phyloP scores from a whole-genome alignment of 2,329 filamentous ascomycete genomes.

The Aspergillus quadricinctus region DNA sequence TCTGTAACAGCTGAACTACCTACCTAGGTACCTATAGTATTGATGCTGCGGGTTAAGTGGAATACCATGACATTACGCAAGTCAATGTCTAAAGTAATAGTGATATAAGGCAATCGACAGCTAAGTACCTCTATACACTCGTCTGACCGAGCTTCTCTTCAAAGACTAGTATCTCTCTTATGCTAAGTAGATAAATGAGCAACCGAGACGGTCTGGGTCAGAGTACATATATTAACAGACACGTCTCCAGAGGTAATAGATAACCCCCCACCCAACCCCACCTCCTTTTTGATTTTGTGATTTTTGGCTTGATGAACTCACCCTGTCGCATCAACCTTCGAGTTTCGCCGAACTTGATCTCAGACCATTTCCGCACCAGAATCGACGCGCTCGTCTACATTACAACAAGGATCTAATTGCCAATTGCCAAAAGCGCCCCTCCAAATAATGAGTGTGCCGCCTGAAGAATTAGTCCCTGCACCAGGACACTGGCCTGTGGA shows the following conservation, averaged over 20 bases:
- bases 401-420: not conserved
- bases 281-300: not conserved
- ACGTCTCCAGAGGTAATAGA: not conserved
- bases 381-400: not conserved
- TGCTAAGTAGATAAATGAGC: too few species aligned
- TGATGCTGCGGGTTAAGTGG: too few species aligned
- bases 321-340: not conserved
- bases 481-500: constrained; percentile 61
- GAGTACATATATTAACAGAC: too few species aligned
- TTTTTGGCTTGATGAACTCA: not conserved
- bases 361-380: not conserved
- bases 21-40: not conserved
- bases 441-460: constrained; percentile 12
- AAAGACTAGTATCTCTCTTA: too few species aligned
- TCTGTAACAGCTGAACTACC: too few species aligned
- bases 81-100: too few species aligned
- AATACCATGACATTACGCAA: too few species aligned
- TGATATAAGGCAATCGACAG: too few species aligned
- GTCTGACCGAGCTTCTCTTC: too few species aligned
- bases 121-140: too few species aligned
- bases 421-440: not conserved
- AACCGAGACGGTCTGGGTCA: too few species aligned
- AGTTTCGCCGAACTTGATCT: not conserved
- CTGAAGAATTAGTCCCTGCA: constrained; percentile 44
- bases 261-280: not conserved